Percentiles rank a stretch among this genome's conserved stretches.
These are phyloP conservation scores for Thermomucor indicae-seudaticae DNA, from an alignment of 371 early-diverging fungal genomes.

Conservation along the genomic window DNA sequence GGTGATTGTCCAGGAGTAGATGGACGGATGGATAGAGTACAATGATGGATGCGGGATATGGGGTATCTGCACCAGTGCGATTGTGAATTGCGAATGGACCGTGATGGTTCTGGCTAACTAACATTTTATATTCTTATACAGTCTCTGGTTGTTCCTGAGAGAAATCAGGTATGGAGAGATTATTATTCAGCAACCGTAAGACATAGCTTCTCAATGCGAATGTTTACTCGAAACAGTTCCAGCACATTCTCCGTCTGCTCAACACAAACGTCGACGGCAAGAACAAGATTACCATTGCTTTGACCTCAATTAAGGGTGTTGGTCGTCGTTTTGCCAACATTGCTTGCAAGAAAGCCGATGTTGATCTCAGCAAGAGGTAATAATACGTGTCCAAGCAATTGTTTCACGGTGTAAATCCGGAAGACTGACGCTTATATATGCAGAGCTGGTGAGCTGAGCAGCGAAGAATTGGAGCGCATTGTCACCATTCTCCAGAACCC, in stretches of 20 bases:
- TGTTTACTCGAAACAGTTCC: too few species aligned
- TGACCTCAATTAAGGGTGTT: conserved; percentile 98
- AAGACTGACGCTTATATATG: not conserved
- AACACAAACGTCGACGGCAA: conserved; percentile 99
- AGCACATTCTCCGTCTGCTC: conserved; percentile 99
- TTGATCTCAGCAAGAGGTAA: conserved; percentile 92
- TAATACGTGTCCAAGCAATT: too few species aligned
- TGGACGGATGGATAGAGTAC: conserved; percentile 8
- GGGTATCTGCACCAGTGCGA: not conserved
- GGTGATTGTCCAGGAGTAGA: not conserved
- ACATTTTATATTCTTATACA: too few species aligned
- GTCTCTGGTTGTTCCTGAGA: conserved; percentile 89
- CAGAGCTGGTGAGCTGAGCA: conserved; percentile 96
- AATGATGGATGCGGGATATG: conserved; percentile 4
- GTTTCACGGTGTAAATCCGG: too few species aligned
- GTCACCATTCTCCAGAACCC: conserved; percentile 92
- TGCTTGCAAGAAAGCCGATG: conserved; percentile 98
- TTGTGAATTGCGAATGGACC: too few species aligned
- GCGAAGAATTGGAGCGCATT: conserved; percentile 90
- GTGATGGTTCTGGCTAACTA: too few species aligned
- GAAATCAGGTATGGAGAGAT: conserved; percentile 47
- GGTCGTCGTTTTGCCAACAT: conserved; percentile 98
- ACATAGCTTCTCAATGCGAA: too few species aligned
- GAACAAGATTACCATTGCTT: conserved; percentile 92
- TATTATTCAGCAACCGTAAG: too few species aligned